Base-by-base conservation (phyloP, 306 rosid genomes). In the Malus sieversii region DNA sequence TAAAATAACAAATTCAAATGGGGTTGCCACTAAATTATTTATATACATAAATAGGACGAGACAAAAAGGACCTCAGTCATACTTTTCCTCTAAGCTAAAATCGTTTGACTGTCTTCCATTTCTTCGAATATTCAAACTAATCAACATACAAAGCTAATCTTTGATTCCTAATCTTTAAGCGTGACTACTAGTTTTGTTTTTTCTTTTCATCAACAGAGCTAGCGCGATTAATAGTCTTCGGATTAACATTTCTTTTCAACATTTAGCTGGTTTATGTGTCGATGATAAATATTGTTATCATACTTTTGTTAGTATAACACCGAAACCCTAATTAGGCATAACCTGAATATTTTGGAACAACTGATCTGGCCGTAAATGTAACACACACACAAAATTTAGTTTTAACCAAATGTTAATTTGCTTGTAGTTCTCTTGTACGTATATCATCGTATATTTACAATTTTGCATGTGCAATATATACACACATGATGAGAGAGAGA, bases 81-180 rank as follows among this genome's bases (percentile, higher is more conserved):
- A 15, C 64, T 63, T 77, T 29, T 66, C 22, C 57, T 68, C 70
- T 29, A 22, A 55, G 70, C 79, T 15, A 60, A 67, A 64, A 64
- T 52, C 48, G 46, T 6, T 27, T 78, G 69, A 35, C 57, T 38
- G 45, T 70, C 58, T 35, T 71, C 74, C 74, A 78, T 82, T 60
- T 64, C 53, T 25, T 27, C 42, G 48, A 79, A 60, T 79, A 83
- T 79, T 79, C 76, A 79, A 78, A 79, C 80, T 82, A 80, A 78
- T 66, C 74, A 55, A 76, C 66, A 63, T 30, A 64, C 40, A 75
- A 78, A 55, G 74, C 68, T 75, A 82, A 72, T 78, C 80, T 64
- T 78, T 27, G 63, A 10, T 60, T 66, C 75, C 69, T 70, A 45
- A 70, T 66, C 80, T 74, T 74, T 82, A 57, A 66, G 82, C 66